Conservation (phyloP, 345 rosid species). For the Capsella bursapastoris region DNA sequence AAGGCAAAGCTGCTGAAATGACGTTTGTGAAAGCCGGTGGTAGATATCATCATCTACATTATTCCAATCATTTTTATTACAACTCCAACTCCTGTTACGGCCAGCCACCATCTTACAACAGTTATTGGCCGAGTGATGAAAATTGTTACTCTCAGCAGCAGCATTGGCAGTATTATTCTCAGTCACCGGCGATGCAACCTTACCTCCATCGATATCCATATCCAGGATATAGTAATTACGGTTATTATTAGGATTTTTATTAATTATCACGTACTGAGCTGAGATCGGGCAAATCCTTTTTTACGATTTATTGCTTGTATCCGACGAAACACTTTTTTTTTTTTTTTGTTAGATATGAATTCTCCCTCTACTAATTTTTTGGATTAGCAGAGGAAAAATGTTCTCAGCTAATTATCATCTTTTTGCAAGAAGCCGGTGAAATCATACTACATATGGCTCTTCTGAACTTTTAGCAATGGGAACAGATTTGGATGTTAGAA, state of each 20-base stretch:
- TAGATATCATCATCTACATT: not conserved
- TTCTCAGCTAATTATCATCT: not conserved
- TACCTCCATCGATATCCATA: too few relatives aligned
- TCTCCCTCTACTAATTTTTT: too few relatives aligned
- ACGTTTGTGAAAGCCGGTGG: constrained; percentile 2
- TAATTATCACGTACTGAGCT: too few relatives aligned
- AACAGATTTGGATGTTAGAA: not conserved
- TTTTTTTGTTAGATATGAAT: too few relatives aligned
- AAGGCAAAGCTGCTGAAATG: constrained; percentile 15
- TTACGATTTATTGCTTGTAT: too few relatives aligned
- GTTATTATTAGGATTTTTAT: too few relatives aligned
- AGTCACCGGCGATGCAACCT: too few relatives aligned
- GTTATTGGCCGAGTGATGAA: not conserved
- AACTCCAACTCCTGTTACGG: not conserved
- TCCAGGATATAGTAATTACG: too few relatives aligned
- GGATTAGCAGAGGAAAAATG: too few relatives aligned
- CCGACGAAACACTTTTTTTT: too few relatives aligned
- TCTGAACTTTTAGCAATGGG: not conserved
- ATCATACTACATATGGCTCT: not conserved
- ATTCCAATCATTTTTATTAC: not conserved
- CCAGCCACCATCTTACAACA: not conserved
- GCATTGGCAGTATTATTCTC: constrained; percentile 1
- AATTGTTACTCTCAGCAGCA: not conserved
- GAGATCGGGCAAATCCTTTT: too few relatives aligned
- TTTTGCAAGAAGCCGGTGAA: not conserved